A percentile compares a stretch with the other conserved stretches of the same genome.
Conservation (phyloP, 306 rosid species). For the Trifolium fragiferum region DNA sequence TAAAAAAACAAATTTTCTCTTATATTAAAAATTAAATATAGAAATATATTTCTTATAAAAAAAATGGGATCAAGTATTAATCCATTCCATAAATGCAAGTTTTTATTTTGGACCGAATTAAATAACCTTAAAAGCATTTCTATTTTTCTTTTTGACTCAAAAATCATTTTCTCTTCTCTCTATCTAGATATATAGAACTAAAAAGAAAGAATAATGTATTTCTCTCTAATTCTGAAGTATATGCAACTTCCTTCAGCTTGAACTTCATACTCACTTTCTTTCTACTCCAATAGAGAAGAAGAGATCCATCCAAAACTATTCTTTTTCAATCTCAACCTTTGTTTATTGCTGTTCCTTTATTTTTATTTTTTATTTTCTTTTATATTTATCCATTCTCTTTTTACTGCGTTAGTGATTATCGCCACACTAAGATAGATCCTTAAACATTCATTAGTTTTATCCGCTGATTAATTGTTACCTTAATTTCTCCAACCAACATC, state of each 20-base stretch:
- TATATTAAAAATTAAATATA: no score
- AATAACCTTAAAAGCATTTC: background rate
- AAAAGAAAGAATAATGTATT: no score
- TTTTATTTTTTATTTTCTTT: background rate
- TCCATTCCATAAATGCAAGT: background rate
- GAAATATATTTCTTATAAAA: no score
- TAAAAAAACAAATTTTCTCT: no score
- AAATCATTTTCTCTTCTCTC: no score
- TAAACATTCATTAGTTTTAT: slow-evolving; percentile 43
- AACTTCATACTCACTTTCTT: background rate
- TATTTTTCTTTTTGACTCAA: no score
- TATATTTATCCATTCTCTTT: slow-evolving; percentile 18
- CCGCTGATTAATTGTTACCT: slow-evolving; percentile 26
- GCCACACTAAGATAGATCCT: slow-evolving; percentile 51
- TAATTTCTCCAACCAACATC: slow-evolving; percentile 6
- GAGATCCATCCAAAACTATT: slow-evolving; percentile 7
- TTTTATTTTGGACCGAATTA: background rate
- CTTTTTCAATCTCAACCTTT: slow-evolving; percentile 24
- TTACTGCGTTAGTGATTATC: slow-evolving; percentile 52
- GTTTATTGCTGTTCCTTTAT: background rate
- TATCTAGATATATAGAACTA: background rate
- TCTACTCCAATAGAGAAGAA: no score
- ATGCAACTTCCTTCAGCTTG: background rate
- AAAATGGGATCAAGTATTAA: no score
- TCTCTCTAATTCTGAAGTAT: background rate